Percentiles rank a stretch among this genome's conserved stretches.
Conservation (phyloP, 306 rosid species). For the Vigna reflexopilosa region DNA sequence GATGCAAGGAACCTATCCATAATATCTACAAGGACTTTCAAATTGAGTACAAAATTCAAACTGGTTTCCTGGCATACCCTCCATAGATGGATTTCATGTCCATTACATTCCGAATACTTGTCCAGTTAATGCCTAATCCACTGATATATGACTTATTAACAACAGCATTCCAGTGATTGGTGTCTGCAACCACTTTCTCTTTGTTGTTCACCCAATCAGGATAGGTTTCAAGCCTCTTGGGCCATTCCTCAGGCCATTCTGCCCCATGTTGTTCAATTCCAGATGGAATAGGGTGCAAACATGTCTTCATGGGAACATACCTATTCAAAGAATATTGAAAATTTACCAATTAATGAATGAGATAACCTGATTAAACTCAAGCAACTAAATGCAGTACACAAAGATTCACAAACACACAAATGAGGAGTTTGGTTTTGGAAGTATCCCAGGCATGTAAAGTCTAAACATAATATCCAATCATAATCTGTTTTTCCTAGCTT, state of each 20-base stretch:
- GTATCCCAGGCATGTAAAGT: neutral
- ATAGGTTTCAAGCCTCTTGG: constrained; percentile 80
- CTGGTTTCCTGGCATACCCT: constrained; percentile 70
- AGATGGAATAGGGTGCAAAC: constrained; percentile 84
- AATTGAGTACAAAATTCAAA: constrained; percentile 30
- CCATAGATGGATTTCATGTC: constrained; percentile 97
- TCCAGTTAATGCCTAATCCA: constrained; percentile 94
- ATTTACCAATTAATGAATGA: constrained; percentile 9
- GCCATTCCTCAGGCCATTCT: constrained; percentile 99
- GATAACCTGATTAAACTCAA: constrained; percentile 15
- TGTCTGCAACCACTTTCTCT: constrained; percentile 78
- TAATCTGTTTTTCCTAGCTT: neutral
- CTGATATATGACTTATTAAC: constrained; percentile 81
- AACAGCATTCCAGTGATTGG: constrained; percentile 82
- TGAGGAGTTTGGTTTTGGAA: neutral
- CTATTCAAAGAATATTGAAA: constrained; percentile 53
- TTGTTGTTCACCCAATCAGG: constrained; percentile 86
- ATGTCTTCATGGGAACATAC: constrained; percentile 73
- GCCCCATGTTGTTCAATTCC: constrained; percentile 91
- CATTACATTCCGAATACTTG: constrained; percentile 82
- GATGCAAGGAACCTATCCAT: constrained; percentile 38
- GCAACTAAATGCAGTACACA: constrained; percentile 32
- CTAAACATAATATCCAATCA: constrained; percentile 3
- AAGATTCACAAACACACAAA: constrained; percentile 13
- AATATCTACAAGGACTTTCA: constrained; percentile 38